Percentiles rank a stretch among this genome's conserved stretches.
These are phyloP conservation scores for Globisporangium canariense DNA, from an alignment of 352 stramenopile genomes.

Conservation along the genomic window DNA sequence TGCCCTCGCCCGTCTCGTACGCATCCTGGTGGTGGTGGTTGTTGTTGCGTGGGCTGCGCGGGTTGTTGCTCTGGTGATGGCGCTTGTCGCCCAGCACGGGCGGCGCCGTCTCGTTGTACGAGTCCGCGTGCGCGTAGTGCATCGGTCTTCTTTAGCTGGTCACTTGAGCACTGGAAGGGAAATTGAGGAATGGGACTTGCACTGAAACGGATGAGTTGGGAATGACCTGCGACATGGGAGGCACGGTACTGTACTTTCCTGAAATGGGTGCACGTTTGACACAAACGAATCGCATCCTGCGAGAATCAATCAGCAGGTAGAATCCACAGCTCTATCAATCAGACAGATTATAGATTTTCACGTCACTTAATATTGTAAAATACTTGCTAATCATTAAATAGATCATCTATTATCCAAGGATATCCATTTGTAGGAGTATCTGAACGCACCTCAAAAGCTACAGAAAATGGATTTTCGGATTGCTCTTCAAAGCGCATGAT, in stretches of 20 bases:
- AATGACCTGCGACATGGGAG: background rate
- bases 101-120: background rate
- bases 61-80: background rate
- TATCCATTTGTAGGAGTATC: background rate
- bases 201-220: background rate
- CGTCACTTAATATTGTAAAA: background rate
- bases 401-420: background rate
- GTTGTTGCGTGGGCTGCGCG: background rate
- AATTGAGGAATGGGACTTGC: conserved; percentile 6
- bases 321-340: background rate
- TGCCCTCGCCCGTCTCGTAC: conserved; percentile 16
- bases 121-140: conserved; percentile 1
- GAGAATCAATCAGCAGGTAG: background rate
- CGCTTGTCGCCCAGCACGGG: background rate
- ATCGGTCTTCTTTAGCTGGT: background rate
- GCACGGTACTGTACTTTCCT: too few species aligned
- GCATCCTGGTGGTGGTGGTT: background rate
- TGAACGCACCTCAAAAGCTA: background rate
- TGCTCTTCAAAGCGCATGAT: background rate
- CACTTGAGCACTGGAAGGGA: conserved; percentile 5
- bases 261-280: background rate
- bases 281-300: background rate
- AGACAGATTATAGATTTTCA: background rate
- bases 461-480: conserved; percentile 4
- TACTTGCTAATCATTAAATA: too few species aligned